Evolutionary conservation across 176 grass and related monocot species (phyloP), one percentile per base, ranked within the genome.

Genomic region (Oryza officinalis): DNA sequence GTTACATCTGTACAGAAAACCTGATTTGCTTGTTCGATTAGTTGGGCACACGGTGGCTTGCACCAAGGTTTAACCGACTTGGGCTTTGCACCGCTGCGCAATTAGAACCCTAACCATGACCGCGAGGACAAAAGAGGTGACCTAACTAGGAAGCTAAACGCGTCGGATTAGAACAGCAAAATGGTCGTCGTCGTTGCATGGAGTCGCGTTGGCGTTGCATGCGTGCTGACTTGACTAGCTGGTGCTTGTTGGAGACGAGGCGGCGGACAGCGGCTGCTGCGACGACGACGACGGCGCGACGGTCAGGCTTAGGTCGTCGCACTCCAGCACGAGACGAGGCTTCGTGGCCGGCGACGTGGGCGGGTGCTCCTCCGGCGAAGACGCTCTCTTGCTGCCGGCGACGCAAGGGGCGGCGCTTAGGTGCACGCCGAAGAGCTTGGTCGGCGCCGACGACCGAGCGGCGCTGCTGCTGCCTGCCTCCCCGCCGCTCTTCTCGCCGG

Each of bases 361-460:
- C 5, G 78, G 79, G 3, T 81, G 82, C 8, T 88, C 78, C 0
- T 90, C 66, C 6, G 88, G 74, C 12, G 78, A 77, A 28, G 88
- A 52, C 37, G 83, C 52, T 65, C 93, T 90, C 88, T 98, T 98
- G 65, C 75, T 81, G 1, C 60, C 73, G 2, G 77, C 69, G 41
- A 77, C 75, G 32, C 31, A 69, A 25, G 74, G 70, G 1, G 67
- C 80, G 26, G 67, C 82, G 61, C 27, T 75, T 0, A 98, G 85
- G 68, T 85, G 84, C 30, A 98, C 96, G 20, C 96, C 96, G 71
- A 98, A 98, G 3, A 98, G 96, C 83, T 81, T 98, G 13, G 89
- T 87, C 7, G 89, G 88, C 13, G 86, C 79, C 28, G 80, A 41
- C 3, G 78, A 81, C 45, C 61, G 81, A 3, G 78, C 35, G 11